Conservation (phyloP, 352 stramenopile genomes). For the Globisporangium paddicum region DNA sequence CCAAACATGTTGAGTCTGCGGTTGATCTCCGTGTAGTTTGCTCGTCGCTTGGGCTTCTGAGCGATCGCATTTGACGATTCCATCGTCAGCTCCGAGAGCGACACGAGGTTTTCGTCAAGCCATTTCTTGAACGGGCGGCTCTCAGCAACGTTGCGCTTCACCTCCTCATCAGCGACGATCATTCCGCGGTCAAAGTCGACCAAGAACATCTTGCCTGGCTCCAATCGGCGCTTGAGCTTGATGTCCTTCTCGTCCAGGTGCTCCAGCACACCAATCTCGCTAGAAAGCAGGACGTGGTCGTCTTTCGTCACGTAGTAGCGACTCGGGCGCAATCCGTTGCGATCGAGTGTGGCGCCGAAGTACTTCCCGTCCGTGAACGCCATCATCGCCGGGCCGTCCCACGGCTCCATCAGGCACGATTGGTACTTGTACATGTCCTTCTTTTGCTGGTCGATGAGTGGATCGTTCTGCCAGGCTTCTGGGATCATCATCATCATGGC, state of each 20-base stretch:
- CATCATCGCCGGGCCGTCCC: constrained; percentile 98
- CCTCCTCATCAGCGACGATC: constrained; percentile 95
- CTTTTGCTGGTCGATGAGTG: constrained; percentile 88
- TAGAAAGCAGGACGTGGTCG: constrained; percentile 93
- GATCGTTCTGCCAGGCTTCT: constrained; percentile 96
- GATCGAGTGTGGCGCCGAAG: constrained; percentile 95
- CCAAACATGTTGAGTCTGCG: constrained; percentile 95
- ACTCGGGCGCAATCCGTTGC: constrained; percentile 94
- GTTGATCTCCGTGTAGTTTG: constrained; percentile 70
- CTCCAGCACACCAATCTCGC: constrained; percentile 94
- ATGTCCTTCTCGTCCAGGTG: constrained; percentile 90
- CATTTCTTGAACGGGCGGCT: constrained; percentile 90
- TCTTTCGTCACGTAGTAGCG: constrained; percentile 97
- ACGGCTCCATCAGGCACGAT: constrained; percentile 96
- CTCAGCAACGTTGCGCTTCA: constrained; percentile 91
- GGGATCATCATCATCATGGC: constrained; percentile 99
- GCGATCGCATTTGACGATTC: constrained; percentile 24
- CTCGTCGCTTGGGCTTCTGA: constrained; percentile 18
- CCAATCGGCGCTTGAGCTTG: constrained; percentile 92
- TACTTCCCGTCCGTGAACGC: constrained; percentile 95
- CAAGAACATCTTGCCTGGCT: constrained; percentile 97
- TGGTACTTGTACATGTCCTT: constrained; percentile 98
- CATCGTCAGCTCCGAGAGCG: constrained; percentile 71
- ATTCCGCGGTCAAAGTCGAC: constrained; percentile 94
- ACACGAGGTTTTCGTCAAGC: constrained; percentile 89